A percentile compares a stretch with the other conserved stretches of the same genome.
These are phyloP conservation scores for Moesziomyces antarcticus DNA, from an alignment of 1,284 basidiomycete species.

Conservation along the genomic window DNA sequence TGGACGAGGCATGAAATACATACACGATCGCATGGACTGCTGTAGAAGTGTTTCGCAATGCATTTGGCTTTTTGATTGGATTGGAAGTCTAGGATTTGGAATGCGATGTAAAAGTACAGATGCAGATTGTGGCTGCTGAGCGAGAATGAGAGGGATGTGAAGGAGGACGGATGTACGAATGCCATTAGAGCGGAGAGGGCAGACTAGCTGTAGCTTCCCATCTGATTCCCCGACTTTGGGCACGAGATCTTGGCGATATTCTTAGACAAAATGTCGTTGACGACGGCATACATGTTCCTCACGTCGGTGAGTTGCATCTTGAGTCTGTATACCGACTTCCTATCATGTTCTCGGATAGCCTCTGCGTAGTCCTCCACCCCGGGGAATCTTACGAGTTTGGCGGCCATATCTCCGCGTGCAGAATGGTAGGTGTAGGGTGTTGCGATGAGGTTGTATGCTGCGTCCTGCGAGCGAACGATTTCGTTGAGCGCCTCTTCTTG, in stretches of 20 bases:
- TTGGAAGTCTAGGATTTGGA: too few species aligned
- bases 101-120: too few species aligned
- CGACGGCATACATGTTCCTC: slow-evolving; percentile 49
- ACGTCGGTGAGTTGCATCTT: slow-evolving; percentile 49
- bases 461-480: slow-evolving; percentile 45
- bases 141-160: too few species aligned
- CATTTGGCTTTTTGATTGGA: too few species aligned
- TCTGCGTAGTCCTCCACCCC: slow-evolving; percentile 38
- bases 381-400: slow-evolving; percentile 42
- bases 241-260: slow-evolving; percentile 50
- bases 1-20: too few species aligned
- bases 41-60: too few species aligned
- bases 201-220: slow-evolving; percentile 47
- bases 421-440: slow-evolving; percentile 40
- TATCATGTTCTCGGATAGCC: slow-evolving; percentile 42
- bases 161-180: too few species aligned
- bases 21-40: too few species aligned
- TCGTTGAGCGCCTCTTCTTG: slow-evolving; percentile 54
- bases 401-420: slow-evolving; percentile 36
- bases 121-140: too few species aligned
- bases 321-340: slow-evolving; percentile 35
- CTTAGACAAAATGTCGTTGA: slow-evolving; percentile 45
- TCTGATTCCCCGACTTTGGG: slow-evolving; percentile 52
- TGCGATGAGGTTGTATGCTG: slow-evolving; percentile 43
- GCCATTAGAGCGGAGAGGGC: too few species aligned